Percentiles rank a stretch among this genome's conserved stretches.
These are phyloP conservation scores for Penicillium brasilianum DNA, from an alignment of 2,329 filamentous ascomycete species.

Conservation along the genomic window DNA sequence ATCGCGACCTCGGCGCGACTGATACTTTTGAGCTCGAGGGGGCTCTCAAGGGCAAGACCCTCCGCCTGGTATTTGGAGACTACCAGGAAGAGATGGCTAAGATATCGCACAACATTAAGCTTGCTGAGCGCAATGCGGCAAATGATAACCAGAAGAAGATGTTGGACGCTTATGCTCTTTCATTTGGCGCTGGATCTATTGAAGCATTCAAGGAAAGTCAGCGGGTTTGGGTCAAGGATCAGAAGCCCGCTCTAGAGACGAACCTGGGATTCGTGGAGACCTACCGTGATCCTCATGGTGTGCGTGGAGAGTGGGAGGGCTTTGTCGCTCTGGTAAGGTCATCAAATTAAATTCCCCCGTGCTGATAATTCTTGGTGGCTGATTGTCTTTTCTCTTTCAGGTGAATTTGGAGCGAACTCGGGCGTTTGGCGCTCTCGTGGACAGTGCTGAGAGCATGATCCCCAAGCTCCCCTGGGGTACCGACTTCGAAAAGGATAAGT, in stretches of 20 bases:
- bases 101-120: constrained; percentile 68
- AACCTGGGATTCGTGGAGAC: constrained; percentile 87
- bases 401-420: constrained; percentile 88
- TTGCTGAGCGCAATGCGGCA: constrained; percentile 70
- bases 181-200: constrained; percentile 75
- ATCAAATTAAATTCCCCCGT: not conserved
- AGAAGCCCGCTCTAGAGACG: constrained; percentile 77
- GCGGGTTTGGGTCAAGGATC: constrained; percentile 80
- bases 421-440: constrained; percentile 84
- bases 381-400: constrained; percentile 44
- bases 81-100: constrained; percentile 72
- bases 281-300: constrained; percentile 80
- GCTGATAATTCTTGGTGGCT: not conserved
- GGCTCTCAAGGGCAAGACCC: constrained; percentile 66
- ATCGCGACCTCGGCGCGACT: constrained; percentile 72
- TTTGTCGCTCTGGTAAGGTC: constrained; percentile 67
- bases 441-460: constrained; percentile 80
- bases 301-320: constrained; percentile 83
- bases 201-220: constrained; percentile 81
- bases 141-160: constrained; percentile 77
- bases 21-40: constrained; percentile 67
- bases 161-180: constrained; percentile 74
- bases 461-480: constrained; percentile 85
- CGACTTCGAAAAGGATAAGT: constrained; percentile 95
- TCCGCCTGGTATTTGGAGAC: constrained; percentile 77